Conservation (phyloP, 768 basidiomycete genomes). For the Tricholoma hemisulphureum region DNA sequence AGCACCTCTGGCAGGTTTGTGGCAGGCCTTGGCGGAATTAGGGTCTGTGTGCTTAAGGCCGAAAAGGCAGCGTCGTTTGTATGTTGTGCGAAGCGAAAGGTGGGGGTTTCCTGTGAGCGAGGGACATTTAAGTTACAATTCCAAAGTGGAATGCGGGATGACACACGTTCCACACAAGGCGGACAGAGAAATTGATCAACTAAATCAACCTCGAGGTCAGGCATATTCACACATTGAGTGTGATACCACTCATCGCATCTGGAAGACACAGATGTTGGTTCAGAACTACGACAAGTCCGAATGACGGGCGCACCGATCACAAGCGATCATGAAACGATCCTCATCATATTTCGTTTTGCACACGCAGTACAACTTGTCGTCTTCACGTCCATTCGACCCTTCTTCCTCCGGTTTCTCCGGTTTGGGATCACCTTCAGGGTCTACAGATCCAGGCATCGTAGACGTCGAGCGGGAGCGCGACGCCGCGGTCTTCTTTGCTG, state of each 20-base stretch:
- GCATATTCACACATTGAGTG: constrained; percentile 78
- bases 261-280: constrained; percentile 1
- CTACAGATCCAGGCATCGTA: constrained; percentile 54
- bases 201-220: constrained; percentile 78
- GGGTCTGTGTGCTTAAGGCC: constrained; percentile 66
- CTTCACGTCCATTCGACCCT: constrained; percentile 45
- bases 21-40: constrained; percentile 65
- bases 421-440: constrained; percentile 35
- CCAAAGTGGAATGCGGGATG: neutral
- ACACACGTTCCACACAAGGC: constrained; percentile 70
- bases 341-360: constrained; percentile 88
- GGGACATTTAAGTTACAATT: constrained; percentile 1
- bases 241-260: constrained; percentile 98
- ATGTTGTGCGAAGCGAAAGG: constrained; percentile 66
- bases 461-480: constrained; percentile 72
- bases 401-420: constrained; percentile 47
- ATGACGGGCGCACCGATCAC: constrained; percentile 75
- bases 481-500: constrained; percentile 34
- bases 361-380: constrained; percentile 83
- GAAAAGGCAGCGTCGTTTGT: constrained; percentile 75
- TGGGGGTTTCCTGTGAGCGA: constrained; percentile 51
- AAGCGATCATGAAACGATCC: constrained; percentile 89
- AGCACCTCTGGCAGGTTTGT: constrained; percentile 73
- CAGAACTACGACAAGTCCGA: neutral
- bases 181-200: constrained; percentile 94